Percentiles rank a stretch among this genome's conserved stretches.
Conservation (phyloP, 192 early-diverging fungal genomes). For the Funneliformis mosseae region DNA sequence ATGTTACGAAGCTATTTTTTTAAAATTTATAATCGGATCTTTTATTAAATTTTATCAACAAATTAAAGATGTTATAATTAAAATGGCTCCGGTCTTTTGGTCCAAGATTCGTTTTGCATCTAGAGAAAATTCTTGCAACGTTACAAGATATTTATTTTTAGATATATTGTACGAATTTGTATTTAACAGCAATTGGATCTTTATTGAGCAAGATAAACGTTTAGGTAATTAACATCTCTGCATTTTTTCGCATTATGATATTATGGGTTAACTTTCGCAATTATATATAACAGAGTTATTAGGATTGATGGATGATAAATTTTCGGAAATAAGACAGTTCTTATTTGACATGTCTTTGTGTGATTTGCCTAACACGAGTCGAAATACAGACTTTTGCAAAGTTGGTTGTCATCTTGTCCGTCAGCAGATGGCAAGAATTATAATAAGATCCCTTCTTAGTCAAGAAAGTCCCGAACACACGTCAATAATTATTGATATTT, state of each 20-base stretch:
- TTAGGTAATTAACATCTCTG: background rate
- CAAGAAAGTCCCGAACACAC: background rate
- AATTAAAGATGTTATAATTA: constrained; percentile 3
- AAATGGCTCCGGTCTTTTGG: background rate
- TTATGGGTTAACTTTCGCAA: background rate
- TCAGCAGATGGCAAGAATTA: constrained; percentile 12
- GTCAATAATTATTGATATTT: background rate
- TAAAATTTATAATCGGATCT: background rate
- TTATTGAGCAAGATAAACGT: background rate
- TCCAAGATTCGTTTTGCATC: background rate
- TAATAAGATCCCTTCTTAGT: background rate
- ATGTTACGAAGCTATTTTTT: background rate
- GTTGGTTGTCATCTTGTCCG: constrained; percentile 9
- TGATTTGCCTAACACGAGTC: background rate
- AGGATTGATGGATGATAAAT: constrained; percentile 11
- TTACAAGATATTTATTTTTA: constrained; percentile 24
- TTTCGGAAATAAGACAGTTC: background rate
- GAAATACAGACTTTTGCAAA: background rate
- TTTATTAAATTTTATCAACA: background rate
- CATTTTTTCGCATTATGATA: background rate
- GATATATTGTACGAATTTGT: constrained; percentile 31
- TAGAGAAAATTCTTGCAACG: background rate
- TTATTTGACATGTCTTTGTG: constrained; percentile 9
- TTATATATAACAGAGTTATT: constrained; percentile 3
- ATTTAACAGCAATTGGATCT: constrained; percentile 1